Base-by-base conservation (phyloP, 2,329 filamentous ascomycete species). In the Emmonsia crescens region DNA sequence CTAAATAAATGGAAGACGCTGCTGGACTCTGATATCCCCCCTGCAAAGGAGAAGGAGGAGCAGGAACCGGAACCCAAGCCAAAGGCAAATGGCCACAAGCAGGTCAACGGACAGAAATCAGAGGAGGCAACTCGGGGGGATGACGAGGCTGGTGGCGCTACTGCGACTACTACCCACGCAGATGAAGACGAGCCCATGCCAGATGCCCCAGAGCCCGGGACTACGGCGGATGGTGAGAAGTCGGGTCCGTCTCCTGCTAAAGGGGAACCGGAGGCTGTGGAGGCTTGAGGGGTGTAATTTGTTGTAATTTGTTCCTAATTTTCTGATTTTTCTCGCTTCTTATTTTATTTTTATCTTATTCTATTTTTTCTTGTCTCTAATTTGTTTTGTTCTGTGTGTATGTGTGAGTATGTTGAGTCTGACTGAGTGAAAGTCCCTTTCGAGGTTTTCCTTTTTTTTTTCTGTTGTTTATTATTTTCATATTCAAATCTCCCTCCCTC, bases 1-100 rank as follows among this genome's bases (percentile, higher is more conserved):
- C 80, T 97, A n/a, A 85, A 87, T 66, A 89, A 88, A 75, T 99
- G 94, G 94, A 95, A 89, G 74, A 88, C 89, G 73, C 82, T 91
- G 42, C 81, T 97, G n/a, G 83, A 84, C 40, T 79, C 77, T 19
- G 87, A 88, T 55, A 75, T 77, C 36, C 75, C 74, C 10, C 71
- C 79, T 10, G 21, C 64, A 38, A 46, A 24, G 21, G 27, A 40
- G 52, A 46, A 49, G 55, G 65, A 70, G 31, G 66, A 68, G 61
- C 63, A 73, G 78, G 81, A 62, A 33, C 74, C 76, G 40, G 77
- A 78, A 6, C 72, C 75, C 56, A 82, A 81, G 69, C 72, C 74
- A 19, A 73, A 73, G 49, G 70, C 74, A n/a, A 78, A 79, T 51
- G 77, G 76, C 24, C 68, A 75, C 44, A 67, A 73, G 60, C 67